phyloP scores from a whole-genome alignment of 2,329 filamentous ascomycete genomes.

The Nigrograna mackinnonii region DNA sequence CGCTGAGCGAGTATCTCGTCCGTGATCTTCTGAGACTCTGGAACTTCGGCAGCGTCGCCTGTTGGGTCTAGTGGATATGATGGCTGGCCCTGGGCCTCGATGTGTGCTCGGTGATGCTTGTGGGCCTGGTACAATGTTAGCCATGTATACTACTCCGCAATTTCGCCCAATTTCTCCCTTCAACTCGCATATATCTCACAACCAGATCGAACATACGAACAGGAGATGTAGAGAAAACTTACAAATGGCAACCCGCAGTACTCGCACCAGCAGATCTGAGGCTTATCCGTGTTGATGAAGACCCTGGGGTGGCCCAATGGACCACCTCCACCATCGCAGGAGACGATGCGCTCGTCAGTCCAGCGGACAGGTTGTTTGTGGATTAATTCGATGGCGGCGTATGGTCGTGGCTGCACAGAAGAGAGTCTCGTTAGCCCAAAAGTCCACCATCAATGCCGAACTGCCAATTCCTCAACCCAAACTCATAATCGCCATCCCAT shows the following conservation, averaged over 20 bases:
- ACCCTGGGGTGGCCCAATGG: constrained; percentile 87
- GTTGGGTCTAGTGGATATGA: constrained; percentile 77
- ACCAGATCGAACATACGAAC: too few relatives aligned
- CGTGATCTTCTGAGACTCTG: constrained; percentile 61
- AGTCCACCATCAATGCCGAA: neutral
- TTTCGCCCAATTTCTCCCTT: too few relatives aligned
- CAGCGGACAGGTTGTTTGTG: constrained; percentile 94
- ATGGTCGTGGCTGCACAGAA: constrained; percentile 74
- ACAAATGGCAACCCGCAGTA: constrained; percentile 96
- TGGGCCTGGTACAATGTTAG: constrained; percentile 67
- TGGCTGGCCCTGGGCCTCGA: constrained; percentile 79
- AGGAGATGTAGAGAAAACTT: constrained; percentile 46
- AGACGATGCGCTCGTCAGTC: constrained; percentile 79
- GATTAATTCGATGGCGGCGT: constrained; percentile 91
- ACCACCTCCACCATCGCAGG: constrained; percentile 91
- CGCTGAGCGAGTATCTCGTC: constrained; percentile 64
- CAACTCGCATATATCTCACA: too few relatives aligned
- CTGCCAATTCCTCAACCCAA: too few relatives aligned
- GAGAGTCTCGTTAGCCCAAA: neutral
- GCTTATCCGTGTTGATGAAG: constrained; percentile 98
- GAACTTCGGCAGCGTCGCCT: constrained; percentile 62
- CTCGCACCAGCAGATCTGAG: constrained; percentile 84
- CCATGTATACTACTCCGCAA: neutral
- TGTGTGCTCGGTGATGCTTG: constrained; percentile 81
- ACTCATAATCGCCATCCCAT: neutral